These are phyloP conservation scores for Schwanniomyces yamadae DNA, from an alignment of 805 yeast species.

Conservation along the genomic window DNA sequence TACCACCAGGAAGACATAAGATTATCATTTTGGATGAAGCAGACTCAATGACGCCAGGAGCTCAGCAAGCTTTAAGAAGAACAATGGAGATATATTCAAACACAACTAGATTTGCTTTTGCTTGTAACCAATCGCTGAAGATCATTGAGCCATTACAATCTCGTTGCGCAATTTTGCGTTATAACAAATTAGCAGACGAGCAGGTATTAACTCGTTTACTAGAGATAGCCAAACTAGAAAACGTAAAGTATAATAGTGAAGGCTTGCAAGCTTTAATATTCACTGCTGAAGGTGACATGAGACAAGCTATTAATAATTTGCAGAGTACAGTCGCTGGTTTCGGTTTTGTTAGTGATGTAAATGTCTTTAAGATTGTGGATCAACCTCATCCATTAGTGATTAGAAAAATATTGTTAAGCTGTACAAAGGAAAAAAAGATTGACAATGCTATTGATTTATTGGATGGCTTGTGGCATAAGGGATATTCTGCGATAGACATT, in stretches of 20 bases:
- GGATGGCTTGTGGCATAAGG: slow-evolving; percentile 77
- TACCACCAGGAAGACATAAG: slow-evolving; percentile 90
- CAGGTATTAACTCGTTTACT: slow-evolving; percentile 77
- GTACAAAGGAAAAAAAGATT: slow-evolving; percentile 37
- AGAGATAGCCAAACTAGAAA: slow-evolving; percentile 66
- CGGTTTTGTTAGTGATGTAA: slow-evolving; percentile 84
- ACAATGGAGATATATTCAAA: slow-evolving; percentile 96
- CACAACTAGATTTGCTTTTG: slow-evolving; percentile 97
- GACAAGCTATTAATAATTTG: slow-evolving; percentile 92
- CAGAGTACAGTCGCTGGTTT: slow-evolving; percentile 95
- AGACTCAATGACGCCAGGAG: slow-evolving; percentile 95
- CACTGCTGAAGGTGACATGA: slow-evolving; percentile 98
- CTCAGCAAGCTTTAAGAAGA: slow-evolving; percentile 90
- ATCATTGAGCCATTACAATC: slow-evolving; percentile 96
- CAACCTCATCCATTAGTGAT: slow-evolving; percentile 92
- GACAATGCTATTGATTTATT: slow-evolving; percentile 67
- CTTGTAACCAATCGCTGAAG: slow-evolving; percentile 91
- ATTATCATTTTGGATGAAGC: slow-evolving; percentile 93
- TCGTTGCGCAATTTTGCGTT: slow-evolving; percentile 92
- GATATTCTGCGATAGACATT: slow-evolving; percentile 91
- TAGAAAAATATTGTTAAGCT: slow-evolving; percentile 54
- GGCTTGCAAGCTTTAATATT: slow-evolving; percentile 91
- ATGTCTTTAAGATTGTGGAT: slow-evolving; percentile 93
- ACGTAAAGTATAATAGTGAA: slow-evolving; percentile 78
- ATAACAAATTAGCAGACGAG: slow-evolving; percentile 75